Conservation (phyloP, 1,284 basidiomycete species). For the Hymenochaete sp. region DNA sequence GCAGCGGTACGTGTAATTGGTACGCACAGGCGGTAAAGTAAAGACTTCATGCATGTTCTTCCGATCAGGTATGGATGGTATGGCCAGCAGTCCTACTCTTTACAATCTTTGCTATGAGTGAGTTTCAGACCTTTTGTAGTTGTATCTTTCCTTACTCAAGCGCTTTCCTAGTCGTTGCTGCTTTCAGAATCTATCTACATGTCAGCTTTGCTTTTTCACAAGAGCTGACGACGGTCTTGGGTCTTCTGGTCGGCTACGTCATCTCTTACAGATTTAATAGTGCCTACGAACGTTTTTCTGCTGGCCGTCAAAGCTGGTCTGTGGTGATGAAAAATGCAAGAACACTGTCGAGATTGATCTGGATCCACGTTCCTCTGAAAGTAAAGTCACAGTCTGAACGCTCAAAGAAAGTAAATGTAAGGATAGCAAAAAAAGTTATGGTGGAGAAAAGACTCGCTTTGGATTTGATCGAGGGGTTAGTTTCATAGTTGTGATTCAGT, state of each 20-base stretch:
- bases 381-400: conserved; percentile 25
- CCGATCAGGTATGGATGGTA: conserved; percentile 48
- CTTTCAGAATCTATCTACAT: conserved; percentile 34
- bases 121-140: conserved; percentile 10
- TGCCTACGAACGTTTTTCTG: conserved; percentile 59
- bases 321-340: conserved; percentile 46
- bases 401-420: conserved; percentile 22
- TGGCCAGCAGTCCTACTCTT: conserved; percentile 60
- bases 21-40: neutral
- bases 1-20: conserved; percentile 42
- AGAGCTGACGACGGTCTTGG: conserved; percentile 54
- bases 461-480: conserved; percentile 49
- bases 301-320: conserved; percentile 51
- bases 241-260: conserved; percentile 66
- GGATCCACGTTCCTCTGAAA: conserved; percentile 53
- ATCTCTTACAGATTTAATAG: conserved; percentile 57
- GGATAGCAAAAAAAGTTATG: conserved; percentile 37
- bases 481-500: conserved; percentile 2
- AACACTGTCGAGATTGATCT: conserved; percentile 44
- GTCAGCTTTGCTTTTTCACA: conserved; percentile 41
- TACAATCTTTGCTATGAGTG: conserved; percentile 47
- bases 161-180: conserved; percentile 33
- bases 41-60: conserved; percentile 14
- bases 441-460: conserved; percentile 51
- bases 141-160: neutral